Conservation (phyloP, 139 green algal species). For the Picochlorum costavermella region DNA sequence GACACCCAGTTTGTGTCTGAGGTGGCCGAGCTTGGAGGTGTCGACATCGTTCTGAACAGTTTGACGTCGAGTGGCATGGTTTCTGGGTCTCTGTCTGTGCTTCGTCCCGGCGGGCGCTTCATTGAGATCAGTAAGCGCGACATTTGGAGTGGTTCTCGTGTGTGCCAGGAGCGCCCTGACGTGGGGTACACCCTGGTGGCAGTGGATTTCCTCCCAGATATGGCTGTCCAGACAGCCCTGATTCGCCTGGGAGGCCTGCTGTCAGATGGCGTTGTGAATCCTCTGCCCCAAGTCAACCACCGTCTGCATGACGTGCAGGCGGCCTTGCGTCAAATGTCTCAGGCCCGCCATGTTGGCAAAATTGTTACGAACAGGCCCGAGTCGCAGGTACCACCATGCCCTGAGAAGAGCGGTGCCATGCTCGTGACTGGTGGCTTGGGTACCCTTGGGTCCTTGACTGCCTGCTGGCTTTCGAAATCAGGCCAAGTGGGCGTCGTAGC, state of each 20-base stretch:
- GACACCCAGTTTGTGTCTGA: conserved; percentile 48
- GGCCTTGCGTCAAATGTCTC: conserved; percentile 68
- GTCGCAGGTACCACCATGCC: not conserved
- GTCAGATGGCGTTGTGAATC: conserved; percentile 27
- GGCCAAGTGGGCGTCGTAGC: conserved; percentile 25
- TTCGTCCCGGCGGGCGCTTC: conserved; percentile 44
- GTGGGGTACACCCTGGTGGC: conserved; percentile 57
- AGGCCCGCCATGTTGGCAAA: conserved; percentile 55
- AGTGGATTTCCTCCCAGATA: conserved; percentile 69
- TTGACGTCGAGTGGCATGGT: conserved; percentile 77
- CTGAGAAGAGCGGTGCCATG: conserved; percentile 11
- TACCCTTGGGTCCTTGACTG: conserved; percentile 40
- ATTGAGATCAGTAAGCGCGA: conserved; percentile 81
- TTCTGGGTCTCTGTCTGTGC: conserved; percentile 41
- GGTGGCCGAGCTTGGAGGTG: conserved; percentile 38
- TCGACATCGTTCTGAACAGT: conserved; percentile 61
- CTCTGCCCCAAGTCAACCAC: conserved; percentile 34
- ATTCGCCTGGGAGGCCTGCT: conserved; percentile 16
- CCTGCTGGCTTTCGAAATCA: conserved; percentile 30
- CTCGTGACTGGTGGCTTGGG: conserved; percentile 62
- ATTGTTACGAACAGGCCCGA: conserved; percentile 13
- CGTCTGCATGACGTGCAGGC: conserved; percentile 26
- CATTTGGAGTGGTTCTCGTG: conserved; percentile 52
- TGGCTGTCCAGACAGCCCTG: conserved; percentile 29
- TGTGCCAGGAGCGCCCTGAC: conserved; percentile 60